These are phyloP conservation scores for Wickerhamomyces bovis DNA, from an alignment of 805 yeast genomes.

Conservation along the genomic window DNA sequence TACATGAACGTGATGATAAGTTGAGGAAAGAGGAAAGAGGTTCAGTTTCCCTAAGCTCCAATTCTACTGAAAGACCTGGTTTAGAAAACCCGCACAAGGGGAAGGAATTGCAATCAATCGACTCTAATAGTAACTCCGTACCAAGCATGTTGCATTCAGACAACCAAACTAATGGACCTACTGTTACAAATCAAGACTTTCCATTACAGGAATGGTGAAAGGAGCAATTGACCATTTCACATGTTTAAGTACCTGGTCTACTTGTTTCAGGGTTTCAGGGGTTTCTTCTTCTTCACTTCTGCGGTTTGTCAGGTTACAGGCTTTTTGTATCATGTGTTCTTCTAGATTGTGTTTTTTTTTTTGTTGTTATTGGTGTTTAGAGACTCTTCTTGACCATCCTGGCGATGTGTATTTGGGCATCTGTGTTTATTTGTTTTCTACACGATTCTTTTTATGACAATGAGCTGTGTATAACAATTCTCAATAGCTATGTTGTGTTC, in stretches of 20 bases:
- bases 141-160: constrained; percentile 5
- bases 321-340: not conserved
- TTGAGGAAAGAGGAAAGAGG: not conserved
- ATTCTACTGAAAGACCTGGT: not conserved
- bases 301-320: not conserved
- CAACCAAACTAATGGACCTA: constrained; percentile 1
- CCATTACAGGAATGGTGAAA: not conserved
- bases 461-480: not conserved
- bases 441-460: not conserved
- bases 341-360: not conserved
- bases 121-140: not conserved
- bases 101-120: not conserved
- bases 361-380: too few species aligned
- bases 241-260: not conserved
- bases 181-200: not conserved
- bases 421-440: not conserved
- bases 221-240: not conserved
- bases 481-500: too few species aligned
- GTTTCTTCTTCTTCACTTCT: not conserved
- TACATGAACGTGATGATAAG: constrained; percentile 40
- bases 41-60: not conserved
- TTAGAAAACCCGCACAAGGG: not conserved
- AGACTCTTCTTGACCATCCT: too few species aligned
- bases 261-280: too few species aligned
- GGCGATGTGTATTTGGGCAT: not conserved